Evolutionary conservation across 116 monocot genomes (phyloP), one percentile per base, ranked within the genome.

Genomic region (Zostera marina): DNA sequence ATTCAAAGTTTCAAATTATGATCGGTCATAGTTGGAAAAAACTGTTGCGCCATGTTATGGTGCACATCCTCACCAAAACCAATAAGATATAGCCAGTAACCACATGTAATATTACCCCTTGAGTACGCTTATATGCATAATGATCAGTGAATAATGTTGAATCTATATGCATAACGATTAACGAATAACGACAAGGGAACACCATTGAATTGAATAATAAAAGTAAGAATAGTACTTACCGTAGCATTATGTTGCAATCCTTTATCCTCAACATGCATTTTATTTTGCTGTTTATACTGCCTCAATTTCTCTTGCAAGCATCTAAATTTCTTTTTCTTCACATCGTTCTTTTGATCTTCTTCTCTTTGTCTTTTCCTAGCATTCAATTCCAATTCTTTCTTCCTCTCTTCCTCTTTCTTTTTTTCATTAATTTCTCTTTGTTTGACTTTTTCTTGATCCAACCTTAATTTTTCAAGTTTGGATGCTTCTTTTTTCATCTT

Each of bases 401-500:
- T 87, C 68, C 59, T 91, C 68, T 74, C 72, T 42, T 81, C 88
- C 58, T 84, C 84, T 57, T 73, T 75, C 44, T 79, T 73, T 49
- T 82, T 88, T 52, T 71, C 72, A 67, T 79, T 71, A 17, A 81
- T 54, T 73, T 78, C 80, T 61, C 66, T 23, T 39, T 52, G 42
- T 41, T 64, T 83, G 21, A 56, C 39, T 47, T 84, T 83, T 70
- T 87, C 86, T 47, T 87, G 66, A 41, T 74, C 77, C 44, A 74
- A 19, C 55, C 61, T 87, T 56, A 58, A 60, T 20, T 84, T 67
- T 58, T 87, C 79, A 44, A 79, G 54, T 63, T 72, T 80, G 47
- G 64, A 52, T 23, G 92, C 82, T 65, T 73, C 81, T 51, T 94
- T 94, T 51, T 73, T 72, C 74, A 71, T 76, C 59, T 81, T 79